Conservation (phyloP, 2,329 filamentous ascomycete species). For the Diaporthe ilicicola region DNA sequence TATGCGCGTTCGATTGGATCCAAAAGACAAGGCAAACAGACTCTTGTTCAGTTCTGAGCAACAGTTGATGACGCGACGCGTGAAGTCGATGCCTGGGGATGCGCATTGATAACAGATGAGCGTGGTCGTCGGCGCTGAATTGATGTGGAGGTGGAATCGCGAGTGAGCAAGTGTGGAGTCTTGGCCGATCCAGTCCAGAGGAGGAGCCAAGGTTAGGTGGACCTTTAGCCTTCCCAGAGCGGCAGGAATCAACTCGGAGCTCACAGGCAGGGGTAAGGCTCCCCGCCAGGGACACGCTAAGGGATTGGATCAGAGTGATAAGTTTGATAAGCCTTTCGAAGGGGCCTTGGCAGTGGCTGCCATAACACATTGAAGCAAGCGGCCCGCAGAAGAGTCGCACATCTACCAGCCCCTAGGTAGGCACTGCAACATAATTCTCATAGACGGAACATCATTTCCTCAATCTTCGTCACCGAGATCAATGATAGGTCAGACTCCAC, state of each 20-base stretch:
- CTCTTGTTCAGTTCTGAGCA: not conserved
- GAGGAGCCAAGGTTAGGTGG: not conserved
- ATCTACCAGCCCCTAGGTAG: no score
- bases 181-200: constrained; percentile 5
- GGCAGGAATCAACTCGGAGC: not conserved
- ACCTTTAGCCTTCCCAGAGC: not conserved
- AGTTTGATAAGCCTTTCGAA: not conserved
- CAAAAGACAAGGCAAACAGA: not conserved
- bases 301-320: not conserved
- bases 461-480: no score
- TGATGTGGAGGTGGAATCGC: constrained; percentile 11
- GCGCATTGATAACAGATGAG: constrained; percentile 12
- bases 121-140: not conserved
- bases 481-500: no score
- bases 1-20: not conserved
- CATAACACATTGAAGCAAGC: not conserved
- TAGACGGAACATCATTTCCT: no score
- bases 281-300: not conserved
- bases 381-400: not conserved
- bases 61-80: constrained; percentile 14
- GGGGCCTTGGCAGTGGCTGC: not conserved
- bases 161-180: constrained; percentile 20
- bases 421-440: no score
- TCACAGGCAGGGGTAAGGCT: not conserved
- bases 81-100: not conserved